Base-by-base conservation (phyloP, 1,139 yeast genomes). In the Yamadazyma trypodendri region DNA sequence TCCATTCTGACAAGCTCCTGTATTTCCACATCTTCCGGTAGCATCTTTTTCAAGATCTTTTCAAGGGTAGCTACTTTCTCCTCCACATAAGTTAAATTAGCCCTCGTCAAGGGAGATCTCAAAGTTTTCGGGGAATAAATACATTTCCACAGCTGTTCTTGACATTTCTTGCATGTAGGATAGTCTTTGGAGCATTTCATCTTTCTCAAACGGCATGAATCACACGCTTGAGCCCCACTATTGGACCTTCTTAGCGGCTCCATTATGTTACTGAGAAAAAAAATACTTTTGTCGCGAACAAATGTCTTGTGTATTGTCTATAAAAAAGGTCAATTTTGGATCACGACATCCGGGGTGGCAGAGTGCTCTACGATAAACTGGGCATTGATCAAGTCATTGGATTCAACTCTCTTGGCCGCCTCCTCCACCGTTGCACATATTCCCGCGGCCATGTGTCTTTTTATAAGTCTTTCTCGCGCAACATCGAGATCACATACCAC, bases 311-410 rank as follows among this genome's bases (percentile, higher is more conserved):
- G n/a, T 23, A 13, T 27, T 7, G n/a, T n/a, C 20, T 27, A 27
- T 16, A 27, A 6, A 27, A 9, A 20, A 13, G 6, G 15, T 22
- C 14, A 32, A 20, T 37, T 37, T 11, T 32, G 28, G 4, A 61
- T 52, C 11, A 45, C 28, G 8, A 61, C 54, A 24, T 53, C 46
- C 2, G 61, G 49, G 4, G 37, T 36, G 24, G 48, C 43, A 3
- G 81, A 72, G 42, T 79, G 56, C 3, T 49, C 54, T 35, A 70
- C 51, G 6, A 88, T 75, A 40, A 76, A 70, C 30, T 60, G 52
- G 0, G 90, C 95, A 56, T 90, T 90, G 5, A 74, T 63, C 33
- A 76, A 56, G 56, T 89, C 97, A 55, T 85, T 89, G 6, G 67
- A 61, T 40, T 78, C 81, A 10, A 82, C 90, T 31, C 90, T 67